Percentiles rank a stretch among this genome's conserved stretches.
Evolutionary conservation across 108 stramenopile genomes (phyloP).

Genomic region (Fragilariopsis cylindrus): DNA sequence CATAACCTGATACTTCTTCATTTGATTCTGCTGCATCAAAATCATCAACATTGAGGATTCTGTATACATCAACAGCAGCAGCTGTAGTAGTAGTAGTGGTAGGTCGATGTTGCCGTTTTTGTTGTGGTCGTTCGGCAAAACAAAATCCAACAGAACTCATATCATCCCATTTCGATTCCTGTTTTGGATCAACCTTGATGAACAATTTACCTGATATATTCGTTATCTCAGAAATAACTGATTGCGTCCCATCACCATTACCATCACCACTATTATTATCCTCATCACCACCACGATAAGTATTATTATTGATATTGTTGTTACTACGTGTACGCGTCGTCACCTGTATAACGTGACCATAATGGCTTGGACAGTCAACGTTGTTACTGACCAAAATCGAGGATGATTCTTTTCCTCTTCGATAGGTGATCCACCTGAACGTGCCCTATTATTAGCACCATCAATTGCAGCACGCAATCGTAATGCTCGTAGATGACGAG

Average conservation of each 20-base stretch:
- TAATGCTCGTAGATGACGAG: conserved; percentile 7
- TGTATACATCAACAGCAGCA: no score
- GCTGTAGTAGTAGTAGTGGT: no score
- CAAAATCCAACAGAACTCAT: neutral
- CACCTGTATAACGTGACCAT: neutral
- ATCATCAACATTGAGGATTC: no score
- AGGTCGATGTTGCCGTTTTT: neutral
- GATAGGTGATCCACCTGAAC: neutral
- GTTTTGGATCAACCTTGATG: neutral
- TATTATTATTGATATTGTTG: neutral
- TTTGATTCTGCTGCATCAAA: neutral
- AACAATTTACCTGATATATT: conserved; percentile 2
- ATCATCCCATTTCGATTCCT: conserved; percentile 10
- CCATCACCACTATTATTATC: neutral
- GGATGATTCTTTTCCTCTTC: conserved; percentile 2
- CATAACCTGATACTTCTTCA: neutral
- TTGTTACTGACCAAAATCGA: no score
- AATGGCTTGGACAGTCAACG: neutral
- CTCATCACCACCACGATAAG: neutral
- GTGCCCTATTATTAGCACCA: neutral
- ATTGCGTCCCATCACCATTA: neutral
- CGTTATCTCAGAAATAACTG: conserved; percentile 13
- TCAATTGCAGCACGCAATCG: conserved; percentile 1
- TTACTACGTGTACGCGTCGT: neutral
- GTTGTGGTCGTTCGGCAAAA: neutral